Percentiles rank a stretch among this genome's conserved stretches.
These are phyloP conservation scores for Xerophyta viscosa DNA, from an alignment of 106 monocot genomes.

Conservation along the genomic window DNA sequence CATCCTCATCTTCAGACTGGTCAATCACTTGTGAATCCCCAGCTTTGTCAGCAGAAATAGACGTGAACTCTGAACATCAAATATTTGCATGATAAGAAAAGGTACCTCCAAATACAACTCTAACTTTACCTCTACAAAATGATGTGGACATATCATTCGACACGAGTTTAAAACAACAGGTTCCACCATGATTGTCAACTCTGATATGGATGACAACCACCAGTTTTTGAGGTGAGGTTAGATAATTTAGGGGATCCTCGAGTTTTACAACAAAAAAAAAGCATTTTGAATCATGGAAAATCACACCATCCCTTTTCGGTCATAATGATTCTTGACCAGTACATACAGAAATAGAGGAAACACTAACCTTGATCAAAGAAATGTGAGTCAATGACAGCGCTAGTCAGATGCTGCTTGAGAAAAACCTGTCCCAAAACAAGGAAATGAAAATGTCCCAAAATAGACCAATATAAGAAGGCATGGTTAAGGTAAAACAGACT, in stretches of 20 bases:
- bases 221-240: too few species aligned
- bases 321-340: not conserved
- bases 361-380: conserved; percentile 48
- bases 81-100: not conserved
- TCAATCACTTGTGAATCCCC: conserved; percentile 4
- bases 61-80: conserved; percentile 6
- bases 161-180: too few species aligned
- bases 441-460: not conserved
- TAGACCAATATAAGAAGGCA: not conserved
- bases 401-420: conserved; percentile 80
- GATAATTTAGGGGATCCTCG: too few species aligned
- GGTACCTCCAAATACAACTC: not conserved
- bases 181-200: too few species aligned
- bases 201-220: too few species aligned
- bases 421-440: conserved; percentile 45
- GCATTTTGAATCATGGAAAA: too few species aligned
- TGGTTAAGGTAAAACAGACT: not conserved
- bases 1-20: conserved; percentile 13
- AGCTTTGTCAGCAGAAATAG: conserved; percentile 8
- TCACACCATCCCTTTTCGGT: too few species aligned
- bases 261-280: too few species aligned
- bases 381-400: conserved; percentile 63
- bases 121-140: not conserved
- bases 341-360: not conserved
- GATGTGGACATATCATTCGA: too few species aligned